Percentiles rank a stretch among this genome's conserved stretches.
Evolutionary conservation across 768 basidiomycete genomes (phyloP).

Genomic region (Fistulinella prunicolor): DNA sequence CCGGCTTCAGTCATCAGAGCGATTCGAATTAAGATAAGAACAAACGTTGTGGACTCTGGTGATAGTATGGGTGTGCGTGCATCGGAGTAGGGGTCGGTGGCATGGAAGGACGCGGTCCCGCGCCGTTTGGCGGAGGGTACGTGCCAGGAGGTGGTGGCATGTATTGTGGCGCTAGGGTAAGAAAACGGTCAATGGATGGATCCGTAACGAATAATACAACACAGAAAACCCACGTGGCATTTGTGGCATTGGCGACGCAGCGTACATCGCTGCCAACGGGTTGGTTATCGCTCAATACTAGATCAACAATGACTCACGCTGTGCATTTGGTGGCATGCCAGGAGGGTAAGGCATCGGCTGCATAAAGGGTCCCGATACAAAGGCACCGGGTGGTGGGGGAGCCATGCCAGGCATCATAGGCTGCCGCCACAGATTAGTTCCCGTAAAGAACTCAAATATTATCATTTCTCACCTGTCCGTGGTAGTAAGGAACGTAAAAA

Average conservation of each 20-base stretch:
- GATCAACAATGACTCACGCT: conserved; percentile 26
- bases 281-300: conserved; percentile 1
- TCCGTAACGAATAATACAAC: not conserved
- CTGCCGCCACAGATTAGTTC: conserved; percentile 31
- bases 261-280: conserved; percentile 64
- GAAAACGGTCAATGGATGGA: conserved; percentile 4
- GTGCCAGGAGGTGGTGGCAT: conserved; percentile 78
- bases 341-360: conserved; percentile 84
- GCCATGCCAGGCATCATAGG: conserved; percentile 86
- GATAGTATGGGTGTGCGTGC: conserved; percentile 85
- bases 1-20: conserved; percentile 27
- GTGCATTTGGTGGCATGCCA: conserved; percentile 74
- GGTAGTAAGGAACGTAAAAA: conserved; percentile 81
- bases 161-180: conserved; percentile 59
- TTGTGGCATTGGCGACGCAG: conserved; percentile 76
- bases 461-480: conserved; percentile 56
- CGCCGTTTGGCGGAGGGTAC: conserved; percentile 77
- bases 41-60: conserved; percentile 85
- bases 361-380: conserved; percentile 80
- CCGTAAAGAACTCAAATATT: not conserved
- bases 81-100: conserved; percentile 88
- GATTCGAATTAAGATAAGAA: conserved; percentile 16
- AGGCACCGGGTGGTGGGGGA: conserved; percentile 75
- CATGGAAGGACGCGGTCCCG: conserved; percentile 80
- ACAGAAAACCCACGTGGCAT: conserved; percentile 70